Base-by-base conservation (phyloP, 2,329 filamentous ascomycete genomes). In the Fusarium agapanthi region DNA sequence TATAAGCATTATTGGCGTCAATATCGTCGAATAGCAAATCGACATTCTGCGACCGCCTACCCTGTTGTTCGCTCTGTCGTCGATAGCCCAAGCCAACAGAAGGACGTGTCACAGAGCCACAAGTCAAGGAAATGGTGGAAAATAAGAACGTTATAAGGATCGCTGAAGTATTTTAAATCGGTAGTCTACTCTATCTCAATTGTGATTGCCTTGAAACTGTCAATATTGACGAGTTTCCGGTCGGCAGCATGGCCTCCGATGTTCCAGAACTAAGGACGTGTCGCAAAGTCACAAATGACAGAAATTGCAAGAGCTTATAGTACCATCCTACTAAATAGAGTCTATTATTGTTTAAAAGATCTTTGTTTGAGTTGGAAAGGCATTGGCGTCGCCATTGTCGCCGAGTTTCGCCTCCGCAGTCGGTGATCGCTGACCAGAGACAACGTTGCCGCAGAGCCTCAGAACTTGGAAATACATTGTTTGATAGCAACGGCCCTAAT, bases 81-180 rank as follows among this genome's bases (percentile, higher is more conserved):
- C 15, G 11, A 34, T 32, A 15, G 30, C 13, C 6, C 1, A 4
- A 4, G 16, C 15, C 53, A 24, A 10, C 30, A 24, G n/a, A n/a
- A 26, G 16, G 53, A 24, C 7, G 24, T 18, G 37, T 44, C 22
- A 38, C 53, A 44, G 16, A 26, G 37, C 53, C 13, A n/a, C 38
- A 24, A 24, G 2, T 24, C 12, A 5, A 4, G 7, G 11, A 12
- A 32, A 34, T 24, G 6, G 12, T 16, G 5, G 8, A 16, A 18
- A 35, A 45, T 1, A 12, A 3, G 30, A 24, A 2, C 6, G 6
- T 1, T 18, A 3, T 0, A 7, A 26, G 16, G 11, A 15, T 41
- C 2, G 0, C 4, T 16, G 2, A 20, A 10, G 26, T 9, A 3
- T 18, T 6, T 0, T 14, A 2, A 22, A 5, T 6, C 11, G 20